A percentile compares a stretch with the other conserved stretches of the same genome.
These are phyloP conservation scores for Eutrema salsugineum DNA, from an alignment of 441 rosid genomes.

Conservation along the genomic window DNA sequence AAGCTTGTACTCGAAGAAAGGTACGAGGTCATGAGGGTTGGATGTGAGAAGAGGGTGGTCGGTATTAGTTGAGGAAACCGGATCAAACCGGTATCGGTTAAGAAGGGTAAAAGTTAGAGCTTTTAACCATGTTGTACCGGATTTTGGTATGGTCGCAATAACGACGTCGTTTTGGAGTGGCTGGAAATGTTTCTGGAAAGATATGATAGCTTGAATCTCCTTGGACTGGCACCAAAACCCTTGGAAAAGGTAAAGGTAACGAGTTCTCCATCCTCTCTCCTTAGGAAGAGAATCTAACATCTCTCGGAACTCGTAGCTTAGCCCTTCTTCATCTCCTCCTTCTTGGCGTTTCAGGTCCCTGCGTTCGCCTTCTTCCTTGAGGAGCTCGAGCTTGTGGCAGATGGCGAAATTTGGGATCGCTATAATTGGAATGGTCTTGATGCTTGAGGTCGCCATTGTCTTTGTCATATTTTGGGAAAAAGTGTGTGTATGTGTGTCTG, in stretches of 20 bases:
- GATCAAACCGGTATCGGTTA: constrained; percentile 36
- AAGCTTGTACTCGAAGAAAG: constrained; percentile 71
- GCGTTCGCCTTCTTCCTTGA: constrained; percentile 3
- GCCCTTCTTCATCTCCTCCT: constrained; percentile 28
- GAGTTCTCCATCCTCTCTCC: constrained; percentile 71
- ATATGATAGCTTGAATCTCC: constrained; percentile 61
- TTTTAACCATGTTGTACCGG: constrained; percentile 91
- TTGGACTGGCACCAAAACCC: constrained; percentile 77
- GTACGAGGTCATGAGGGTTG: constrained; percentile 81
- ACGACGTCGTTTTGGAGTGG: constrained; percentile 44
- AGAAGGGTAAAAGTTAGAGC: constrained; percentile 53
- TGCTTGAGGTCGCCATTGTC: constrained; percentile 32
- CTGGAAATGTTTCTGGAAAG: constrained; percentile 53
- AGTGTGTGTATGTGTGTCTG: no score
- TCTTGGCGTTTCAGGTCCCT: neutral
- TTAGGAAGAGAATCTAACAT: constrained; percentile 54
- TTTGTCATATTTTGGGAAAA: neutral
- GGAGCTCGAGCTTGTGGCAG: constrained; percentile 25
- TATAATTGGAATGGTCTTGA: constrained; percentile 18
- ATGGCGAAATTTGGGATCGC: constrained; percentile 13
- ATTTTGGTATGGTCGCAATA: constrained; percentile 69
- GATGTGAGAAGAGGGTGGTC: constrained; percentile 59
- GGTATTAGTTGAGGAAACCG: constrained; percentile 3
- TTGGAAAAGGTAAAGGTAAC: constrained; percentile 48
- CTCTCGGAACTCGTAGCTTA: constrained; percentile 47